Percentiles rank a stretch among this genome's conserved stretches.
Evolutionary conservation across 805 yeast genomes (phyloP).

Genomic region (Spencermartinsiella europaea): DNA sequence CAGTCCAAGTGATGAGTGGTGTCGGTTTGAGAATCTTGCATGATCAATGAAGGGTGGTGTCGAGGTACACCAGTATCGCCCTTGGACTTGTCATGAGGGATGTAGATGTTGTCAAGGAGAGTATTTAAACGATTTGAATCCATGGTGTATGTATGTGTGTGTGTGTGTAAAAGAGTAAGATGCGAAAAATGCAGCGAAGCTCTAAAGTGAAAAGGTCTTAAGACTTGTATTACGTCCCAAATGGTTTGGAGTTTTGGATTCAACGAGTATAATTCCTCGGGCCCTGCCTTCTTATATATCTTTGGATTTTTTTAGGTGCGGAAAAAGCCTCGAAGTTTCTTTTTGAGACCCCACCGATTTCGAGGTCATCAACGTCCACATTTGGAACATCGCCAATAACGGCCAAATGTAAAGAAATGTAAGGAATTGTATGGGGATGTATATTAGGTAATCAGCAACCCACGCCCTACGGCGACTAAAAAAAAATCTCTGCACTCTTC

Average conservation of each 20-base stretch:
- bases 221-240: too few relatives aligned
- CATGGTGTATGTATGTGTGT: constrained; percentile 31
- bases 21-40: constrained; percentile 53
- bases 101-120: constrained; percentile 41
- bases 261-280: too few relatives aligned
- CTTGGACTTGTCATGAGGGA: constrained; percentile 35
- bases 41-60: constrained; percentile 54
- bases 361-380: neutral
- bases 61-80: constrained; percentile 35
- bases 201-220: neutral
- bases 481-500: too few relatives aligned
- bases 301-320: neutral
- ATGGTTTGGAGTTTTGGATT: too few relatives aligned
- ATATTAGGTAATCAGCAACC: neutral
- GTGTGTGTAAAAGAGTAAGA: constrained; percentile 6
- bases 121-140: constrained; percentile 38
- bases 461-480: too few relatives aligned
- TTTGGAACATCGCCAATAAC: neutral
- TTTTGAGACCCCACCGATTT: neutral
- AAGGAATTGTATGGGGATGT: neutral
- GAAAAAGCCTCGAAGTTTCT: neutral
- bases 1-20: constrained; percentile 39
- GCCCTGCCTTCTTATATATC: neutral
- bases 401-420: neutral
- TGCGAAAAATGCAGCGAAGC: too few relatives aligned